A percentile compares a stretch with the other conserved stretches of the same genome.
Evolutionary conservation across 2,329 filamentous ascomycete species (phyloP).

Genomic region (Penicillium sp.): DNA sequence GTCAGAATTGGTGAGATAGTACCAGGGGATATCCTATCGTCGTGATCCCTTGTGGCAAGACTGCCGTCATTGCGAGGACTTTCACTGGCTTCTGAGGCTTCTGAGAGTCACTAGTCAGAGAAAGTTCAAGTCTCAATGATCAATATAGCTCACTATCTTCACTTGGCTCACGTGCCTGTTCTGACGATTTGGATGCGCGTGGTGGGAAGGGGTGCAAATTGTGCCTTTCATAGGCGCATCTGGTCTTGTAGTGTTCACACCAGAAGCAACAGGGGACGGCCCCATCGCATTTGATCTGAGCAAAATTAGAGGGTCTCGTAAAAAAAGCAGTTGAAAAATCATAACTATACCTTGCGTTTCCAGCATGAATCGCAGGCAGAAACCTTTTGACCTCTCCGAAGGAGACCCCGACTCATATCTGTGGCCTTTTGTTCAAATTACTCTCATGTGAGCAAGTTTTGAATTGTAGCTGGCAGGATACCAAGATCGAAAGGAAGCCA

Average conservation of each 20-base stretch:
- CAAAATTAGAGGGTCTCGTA: neutral
- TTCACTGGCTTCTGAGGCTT: neutral
- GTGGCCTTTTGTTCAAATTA: neutral
- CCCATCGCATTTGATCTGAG: neutral
- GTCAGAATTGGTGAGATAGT: neutral
- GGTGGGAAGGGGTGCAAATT: neutral
- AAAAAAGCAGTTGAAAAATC: neutral
- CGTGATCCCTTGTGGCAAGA: neutral
- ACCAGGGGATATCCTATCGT: neutral
- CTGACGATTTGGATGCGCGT: neutral
- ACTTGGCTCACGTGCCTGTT: neutral
- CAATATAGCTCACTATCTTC: neutral
- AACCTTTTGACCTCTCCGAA: neutral
- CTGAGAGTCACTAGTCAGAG: no score
- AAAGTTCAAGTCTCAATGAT: no score
- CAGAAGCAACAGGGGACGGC: neutral
- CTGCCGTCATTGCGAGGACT: neutral
- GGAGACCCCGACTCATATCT: neutral
- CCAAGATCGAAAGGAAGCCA: no score
- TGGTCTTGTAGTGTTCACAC: neutral
- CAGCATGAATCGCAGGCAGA: neutral
- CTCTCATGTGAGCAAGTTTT: neutral
- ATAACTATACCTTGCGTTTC: neutral
- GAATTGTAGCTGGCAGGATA: no score
- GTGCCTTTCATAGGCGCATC: neutral